Evolutionary conservation across 306 rosid species (phyloP).

Genomic region (Cucurbita maxima): DNA sequence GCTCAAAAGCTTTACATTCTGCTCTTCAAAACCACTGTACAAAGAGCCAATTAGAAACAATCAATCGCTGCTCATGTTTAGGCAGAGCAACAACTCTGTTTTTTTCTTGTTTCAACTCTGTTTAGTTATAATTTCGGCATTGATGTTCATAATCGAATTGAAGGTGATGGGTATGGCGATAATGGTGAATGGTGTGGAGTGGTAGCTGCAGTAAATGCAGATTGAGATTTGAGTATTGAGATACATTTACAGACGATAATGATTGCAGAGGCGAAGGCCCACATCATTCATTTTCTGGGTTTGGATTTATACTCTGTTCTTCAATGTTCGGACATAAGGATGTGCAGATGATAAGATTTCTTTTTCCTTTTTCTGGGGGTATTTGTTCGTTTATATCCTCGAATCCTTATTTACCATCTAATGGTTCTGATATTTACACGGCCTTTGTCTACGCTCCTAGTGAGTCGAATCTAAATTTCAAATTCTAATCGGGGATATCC

Average conservation of each 20-base stretch:
- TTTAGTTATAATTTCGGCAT: neutral
- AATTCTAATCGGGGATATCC: too few species aligned
- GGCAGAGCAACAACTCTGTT: too few species aligned
- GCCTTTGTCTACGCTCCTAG: too few species aligned
- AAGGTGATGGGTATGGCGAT: neutral
- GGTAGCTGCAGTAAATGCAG: neutral
- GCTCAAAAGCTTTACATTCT: slow-evolving; percentile 82
- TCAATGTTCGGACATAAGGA: neutral
- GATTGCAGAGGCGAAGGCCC: slow-evolving; percentile 2
- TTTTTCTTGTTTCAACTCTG: neutral
- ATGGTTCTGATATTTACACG: too few species aligned
- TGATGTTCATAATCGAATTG: neutral
- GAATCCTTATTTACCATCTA: too few species aligned
- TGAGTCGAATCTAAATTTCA: too few species aligned
- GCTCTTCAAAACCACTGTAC: slow-evolving; percentile 82
- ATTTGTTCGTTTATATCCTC: neutral
- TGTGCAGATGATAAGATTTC: neutral
- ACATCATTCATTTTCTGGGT: neutral
- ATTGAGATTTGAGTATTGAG: neutral
- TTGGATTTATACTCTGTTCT: neutral
- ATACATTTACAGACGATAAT: slow-evolving; percentile 2
- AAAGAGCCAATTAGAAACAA: slow-evolving; percentile 43
- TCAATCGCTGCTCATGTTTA: too few species aligned
- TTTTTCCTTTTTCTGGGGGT: neutral
- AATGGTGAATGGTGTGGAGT: neutral